Base-by-base conservation (phyloP, 2,329 filamentous ascomycete genomes). In the Fusarium sp. region DNA sequence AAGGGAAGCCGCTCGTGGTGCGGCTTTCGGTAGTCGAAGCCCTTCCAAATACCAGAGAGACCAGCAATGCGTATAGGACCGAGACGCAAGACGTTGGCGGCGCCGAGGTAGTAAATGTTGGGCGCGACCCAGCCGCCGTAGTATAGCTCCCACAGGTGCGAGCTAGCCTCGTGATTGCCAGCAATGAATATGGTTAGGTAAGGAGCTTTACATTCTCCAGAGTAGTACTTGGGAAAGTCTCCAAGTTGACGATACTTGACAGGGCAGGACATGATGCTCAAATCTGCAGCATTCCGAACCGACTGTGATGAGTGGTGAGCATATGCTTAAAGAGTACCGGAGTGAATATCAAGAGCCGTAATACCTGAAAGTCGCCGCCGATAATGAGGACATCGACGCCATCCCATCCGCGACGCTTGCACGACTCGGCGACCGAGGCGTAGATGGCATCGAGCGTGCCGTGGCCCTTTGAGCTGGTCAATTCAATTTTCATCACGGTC, bases 51-150 rank as follows among this genome's bases (percentile, higher is more conserved):
- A 6, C 96, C 96, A 58, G 93, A 96, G 78, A 98, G 83, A 5
- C 91, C 95, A 34, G 93, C 92, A 67, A 99, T 97, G 20, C 96
- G 89, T 53, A 99, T 81, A 1, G 92, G 91, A 0, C 95, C 95
- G 31, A 96, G 83, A 16, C 91, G 90, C 40, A 99, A 78, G 8
- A 99, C 90, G 76, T 97, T 97, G 64, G 96, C 93, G 33, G 93
- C 93, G 53, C 96, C 96, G 78, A 98, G 86, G 81, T 97, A 99
- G 83, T 97, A 99, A 69, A 99, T 98, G 72, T 96, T 97, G 8
- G 93, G 93, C 7, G 95, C 95, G 6, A 93, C 96, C 96, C 96
- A 99, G 55, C 96, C 96, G 56, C 96, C 96, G 77, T 98, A 97
- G 82, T 93, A 97, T 0, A 99, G 86, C 80, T 99, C 96, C 84